Conservation (phyloP, 2,329 filamentous ascomycete species). For the Dendrostoma leiphaemia region DNA sequence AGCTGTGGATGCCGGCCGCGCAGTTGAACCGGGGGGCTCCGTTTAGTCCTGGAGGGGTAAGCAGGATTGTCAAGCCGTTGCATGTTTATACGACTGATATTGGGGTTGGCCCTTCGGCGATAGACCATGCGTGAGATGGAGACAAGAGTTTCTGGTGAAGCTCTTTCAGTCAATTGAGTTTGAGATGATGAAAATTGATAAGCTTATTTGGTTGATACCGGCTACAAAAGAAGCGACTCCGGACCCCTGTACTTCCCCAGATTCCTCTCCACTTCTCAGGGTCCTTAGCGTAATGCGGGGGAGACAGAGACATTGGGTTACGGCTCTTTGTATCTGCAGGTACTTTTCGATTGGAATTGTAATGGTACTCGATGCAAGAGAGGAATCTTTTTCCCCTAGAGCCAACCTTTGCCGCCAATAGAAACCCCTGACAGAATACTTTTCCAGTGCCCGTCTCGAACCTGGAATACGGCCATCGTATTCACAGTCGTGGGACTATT, state of each 20-base stretch:
- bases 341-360: no score
- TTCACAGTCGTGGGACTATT: no score
- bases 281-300: not conserved
- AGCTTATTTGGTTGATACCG: not conserved
- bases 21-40: slow-evolving; percentile 10
- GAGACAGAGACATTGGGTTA: not conserved
- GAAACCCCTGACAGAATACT: no score
- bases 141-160: no score
- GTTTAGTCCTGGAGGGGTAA: not conserved
- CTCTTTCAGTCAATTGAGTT: no score
- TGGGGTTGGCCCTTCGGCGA: slow-evolving; percentile 12
- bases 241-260: not conserved
- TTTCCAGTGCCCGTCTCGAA: no score
- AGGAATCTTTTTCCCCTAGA: no score
- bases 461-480: no score
- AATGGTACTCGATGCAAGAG: no score
- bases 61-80: slow-evolving; percentile 12
- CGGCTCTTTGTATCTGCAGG: not conserved
- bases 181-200: not conserved
- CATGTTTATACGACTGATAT: slow-evolving; percentile 12
- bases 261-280: not conserved
- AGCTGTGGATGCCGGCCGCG: slow-evolving; percentile 15
- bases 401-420: no score
- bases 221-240: no score
- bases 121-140: slow-evolving; percentile 10